phyloP scores from a whole-genome alignment of 768 basidiomycete genomes.

The Boletellus ananiceps region DNA sequence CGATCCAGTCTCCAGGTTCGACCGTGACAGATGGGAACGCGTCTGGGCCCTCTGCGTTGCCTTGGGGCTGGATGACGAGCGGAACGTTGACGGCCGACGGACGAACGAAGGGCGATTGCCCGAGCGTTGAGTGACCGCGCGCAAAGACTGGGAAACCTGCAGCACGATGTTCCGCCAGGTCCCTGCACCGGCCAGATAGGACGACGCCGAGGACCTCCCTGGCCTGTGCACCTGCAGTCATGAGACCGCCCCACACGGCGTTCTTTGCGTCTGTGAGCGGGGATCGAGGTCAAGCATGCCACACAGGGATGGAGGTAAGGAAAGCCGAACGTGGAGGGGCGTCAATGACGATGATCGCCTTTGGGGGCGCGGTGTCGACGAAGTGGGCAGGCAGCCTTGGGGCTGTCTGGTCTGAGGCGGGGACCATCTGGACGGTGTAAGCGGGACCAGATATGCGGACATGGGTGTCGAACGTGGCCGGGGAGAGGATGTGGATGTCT shows the following conservation, averaged over 20 bases:
- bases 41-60: slow-evolving; percentile 29
- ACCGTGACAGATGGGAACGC: slow-evolving; percentile 54
- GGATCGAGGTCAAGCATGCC: not conserved
- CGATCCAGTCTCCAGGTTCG: slow-evolving; percentile 72
- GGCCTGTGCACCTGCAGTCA: slow-evolving; percentile 80
- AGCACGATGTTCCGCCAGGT: slow-evolving; percentile 70
- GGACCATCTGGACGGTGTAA: slow-evolving; percentile 84
- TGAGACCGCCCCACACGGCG: slow-evolving; percentile 90
- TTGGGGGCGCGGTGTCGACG: slow-evolving; percentile 68
- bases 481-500: slow-evolving; percentile 56
- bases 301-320: slow-evolving; percentile 2
- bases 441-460: slow-evolving; percentile 68
- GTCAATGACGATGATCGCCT: slow-evolving; percentile 68
- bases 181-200: slow-evolving; percentile 82
- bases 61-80: slow-evolving; percentile 40
- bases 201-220: slow-evolving; percentile 70
- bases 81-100: slow-evolving; percentile 72
- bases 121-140: slow-evolving; percentile 76
- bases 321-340: slow-evolving; percentile 59
- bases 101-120: slow-evolving; percentile 80
- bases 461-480: slow-evolving; percentile 27
- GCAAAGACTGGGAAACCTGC: slow-evolving; percentile 79
- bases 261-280: slow-evolving; percentile 56
- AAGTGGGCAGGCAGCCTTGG: slow-evolving; percentile 71
- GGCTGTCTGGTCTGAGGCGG: slow-evolving; percentile 48